phyloP scores from a whole-genome alignment of 257 asterid genomes.

The Capsicum rhomboideum region DNA sequence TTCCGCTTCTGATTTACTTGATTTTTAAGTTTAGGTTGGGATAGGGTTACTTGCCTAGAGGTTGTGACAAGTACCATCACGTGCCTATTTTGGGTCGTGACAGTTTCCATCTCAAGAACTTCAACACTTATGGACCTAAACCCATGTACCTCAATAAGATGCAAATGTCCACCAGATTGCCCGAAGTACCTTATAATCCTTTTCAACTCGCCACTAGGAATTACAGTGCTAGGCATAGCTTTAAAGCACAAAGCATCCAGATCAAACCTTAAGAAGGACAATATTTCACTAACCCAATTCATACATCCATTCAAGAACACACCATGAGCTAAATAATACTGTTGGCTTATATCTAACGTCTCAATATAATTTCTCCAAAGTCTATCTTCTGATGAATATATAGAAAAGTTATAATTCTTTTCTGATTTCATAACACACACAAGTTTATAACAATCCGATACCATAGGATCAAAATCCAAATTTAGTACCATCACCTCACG shows the following conservation, averaged over 20 bases:
- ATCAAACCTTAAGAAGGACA: not conserved
- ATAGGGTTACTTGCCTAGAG: too few species aligned
- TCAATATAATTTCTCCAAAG: not conserved
- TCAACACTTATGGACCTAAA: not conserved
- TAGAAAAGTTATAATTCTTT: not conserved
- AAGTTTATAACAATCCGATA: slow-evolving; percentile 6
- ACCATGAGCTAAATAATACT: not conserved
- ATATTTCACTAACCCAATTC: slow-evolving; percentile 5
- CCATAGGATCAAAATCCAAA: slow-evolving; percentile 6
- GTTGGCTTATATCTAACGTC: not conserved
- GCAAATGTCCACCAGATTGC: not conserved
- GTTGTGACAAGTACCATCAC: too few species aligned
- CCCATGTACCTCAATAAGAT: not conserved
- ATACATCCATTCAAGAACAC: slow-evolving; percentile 5
- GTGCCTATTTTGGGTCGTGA: too few species aligned
- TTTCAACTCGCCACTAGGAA: not conserved
- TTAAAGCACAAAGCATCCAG: not conserved
- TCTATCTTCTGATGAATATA: slow-evolving; percentile 2
- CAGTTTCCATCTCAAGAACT: not conserved
- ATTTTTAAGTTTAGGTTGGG: too few species aligned
- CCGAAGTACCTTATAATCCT: not conserved
- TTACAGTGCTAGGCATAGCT: not conserved
- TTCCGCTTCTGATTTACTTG: too few species aligned
- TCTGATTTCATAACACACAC: not conserved
- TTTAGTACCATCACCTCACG: not conserved